Base-by-base conservation (phyloP, 768 basidiomycete species). In the Boletus sp. region DNA sequence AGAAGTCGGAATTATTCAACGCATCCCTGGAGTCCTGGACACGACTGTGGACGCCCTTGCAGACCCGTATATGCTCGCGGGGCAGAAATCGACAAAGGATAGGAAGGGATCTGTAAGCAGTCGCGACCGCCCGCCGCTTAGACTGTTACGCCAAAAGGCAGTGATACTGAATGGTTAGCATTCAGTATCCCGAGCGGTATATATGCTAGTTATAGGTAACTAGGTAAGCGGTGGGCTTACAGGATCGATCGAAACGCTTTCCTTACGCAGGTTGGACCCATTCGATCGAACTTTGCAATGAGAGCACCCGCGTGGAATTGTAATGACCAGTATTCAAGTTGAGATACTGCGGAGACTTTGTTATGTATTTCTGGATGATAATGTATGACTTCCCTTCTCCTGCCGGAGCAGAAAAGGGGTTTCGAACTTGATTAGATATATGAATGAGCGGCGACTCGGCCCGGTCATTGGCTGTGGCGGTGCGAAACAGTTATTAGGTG, bases 381-480 rank as follows among this genome's bases (percentile, higher is more conserved):
- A 24, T 24, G 24, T 24, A 24, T 24, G 24, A 24, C 24, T 24
- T 24, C 24, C 24, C 24, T 24, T 24, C 24, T 24, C 24, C 24
- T 24, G 24, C 24, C 24, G 24, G 24, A 24, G 24, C 24, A 24
- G 24, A 24, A 24, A 3, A 24, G 2, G 24, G 24, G 3, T 24
- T 24, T 3, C 2, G 24, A 24, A 24, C 2, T 24, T 2, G n/a
- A n/a, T n/a, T 24, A 24, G 24, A 24, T 24, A 1, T 24, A 24
- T 24, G 24, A 24, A 24, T 24, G 24, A 3, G 24, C 3, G 24
- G 24, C 24, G 24, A 24, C 24, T 24, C 24, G 24, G 18, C 18
- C 9, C 18, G 7, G n/a, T 28, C 17, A 33, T 44, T 11, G 10
- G 36, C 44, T 15, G 60, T 69, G 69, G 68, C 71, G 54, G 66